Evolutionary conservation across 805 yeast species (phyloP).

Genomic region (Metschnikowia continentalis): DNA sequence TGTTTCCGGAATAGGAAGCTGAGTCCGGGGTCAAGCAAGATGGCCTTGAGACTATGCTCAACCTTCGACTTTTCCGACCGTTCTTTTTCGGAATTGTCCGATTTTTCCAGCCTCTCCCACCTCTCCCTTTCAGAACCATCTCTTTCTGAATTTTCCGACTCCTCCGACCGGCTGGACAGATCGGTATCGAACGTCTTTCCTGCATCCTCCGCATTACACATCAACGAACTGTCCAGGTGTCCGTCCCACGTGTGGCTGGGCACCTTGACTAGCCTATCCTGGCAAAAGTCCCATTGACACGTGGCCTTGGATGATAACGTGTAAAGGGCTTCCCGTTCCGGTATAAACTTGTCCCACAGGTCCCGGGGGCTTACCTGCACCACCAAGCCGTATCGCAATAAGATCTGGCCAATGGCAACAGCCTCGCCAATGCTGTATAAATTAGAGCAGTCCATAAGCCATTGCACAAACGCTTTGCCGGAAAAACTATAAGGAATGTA

Average conservation of each 20-base stretch:
- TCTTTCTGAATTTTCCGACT: neutral
- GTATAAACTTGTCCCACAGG: constrained; percentile 21
- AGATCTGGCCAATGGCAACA: constrained; percentile 45
- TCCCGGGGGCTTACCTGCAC: constrained; percentile 39
- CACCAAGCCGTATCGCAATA: constrained; percentile 46
- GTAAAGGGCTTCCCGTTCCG: constrained; percentile 40
- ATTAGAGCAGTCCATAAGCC: constrained; percentile 90
- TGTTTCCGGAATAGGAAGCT: constrained; percentile 64
- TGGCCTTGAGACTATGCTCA: constrained; percentile 23
- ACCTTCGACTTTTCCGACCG: neutral
- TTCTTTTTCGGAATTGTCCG: neutral
- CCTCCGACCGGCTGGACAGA: neutral
- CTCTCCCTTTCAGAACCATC: neutral
- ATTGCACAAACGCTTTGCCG: constrained; percentile 78
- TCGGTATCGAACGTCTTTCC: neutral
- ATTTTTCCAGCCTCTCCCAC: neutral
- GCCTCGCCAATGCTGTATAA: constrained; percentile 52
- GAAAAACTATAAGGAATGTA: constrained; percentile 47
- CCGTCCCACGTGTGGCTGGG: neutral
- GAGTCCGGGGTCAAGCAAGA: constrained; percentile 72
- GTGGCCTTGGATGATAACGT: constrained; percentile 21
- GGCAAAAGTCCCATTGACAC: constrained; percentile 1
- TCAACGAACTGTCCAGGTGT: neutral
- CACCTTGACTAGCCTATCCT: neutral
- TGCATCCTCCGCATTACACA: neutral